Evolutionary conservation across 1,284 basidiomycete species (phyloP).

Genomic region (Ganoderma leucocontextum): DNA sequence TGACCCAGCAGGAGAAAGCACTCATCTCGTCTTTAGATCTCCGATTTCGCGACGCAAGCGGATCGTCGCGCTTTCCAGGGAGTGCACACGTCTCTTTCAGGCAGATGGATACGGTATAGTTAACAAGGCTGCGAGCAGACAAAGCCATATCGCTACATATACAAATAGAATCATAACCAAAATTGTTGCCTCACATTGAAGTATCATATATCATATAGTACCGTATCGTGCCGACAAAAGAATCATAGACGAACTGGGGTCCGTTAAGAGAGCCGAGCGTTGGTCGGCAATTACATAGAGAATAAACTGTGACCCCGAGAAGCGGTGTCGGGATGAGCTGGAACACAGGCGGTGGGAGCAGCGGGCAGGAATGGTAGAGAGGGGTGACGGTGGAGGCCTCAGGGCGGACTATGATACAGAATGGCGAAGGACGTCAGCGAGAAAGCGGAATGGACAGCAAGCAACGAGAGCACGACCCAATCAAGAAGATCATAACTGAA

Average conservation of each 20-base stretch:
- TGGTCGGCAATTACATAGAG: neutral
- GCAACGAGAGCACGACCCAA: neutral
- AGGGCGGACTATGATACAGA: neutral
- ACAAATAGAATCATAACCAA: neutral
- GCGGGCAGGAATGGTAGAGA: neutral
- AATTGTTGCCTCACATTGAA: neutral
- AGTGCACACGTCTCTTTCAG: neutral
- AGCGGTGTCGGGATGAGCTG: neutral
- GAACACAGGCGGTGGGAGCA: neutral
- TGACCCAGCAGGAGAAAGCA: too few relatives aligned
- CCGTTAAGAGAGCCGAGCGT: neutral
- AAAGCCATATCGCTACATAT: neutral
- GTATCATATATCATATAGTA: neutral
- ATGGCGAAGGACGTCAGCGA: neutral
- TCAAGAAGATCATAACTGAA: neutral
- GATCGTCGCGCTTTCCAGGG: too few relatives aligned
- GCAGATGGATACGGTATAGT: too few relatives aligned
- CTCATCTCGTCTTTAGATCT: too few relatives aligned
- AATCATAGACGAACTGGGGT: neutral
- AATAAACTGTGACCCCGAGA: neutral
- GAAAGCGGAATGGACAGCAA: neutral
- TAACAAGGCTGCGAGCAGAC: neutral
- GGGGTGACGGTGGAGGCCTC: neutral
- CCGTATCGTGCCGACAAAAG: neutral
- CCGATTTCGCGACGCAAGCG: too few relatives aligned